Conservation (phyloP, 495 filamentous ascomycete genomes). For the Pyrenopolyporus hunteri region DNA sequence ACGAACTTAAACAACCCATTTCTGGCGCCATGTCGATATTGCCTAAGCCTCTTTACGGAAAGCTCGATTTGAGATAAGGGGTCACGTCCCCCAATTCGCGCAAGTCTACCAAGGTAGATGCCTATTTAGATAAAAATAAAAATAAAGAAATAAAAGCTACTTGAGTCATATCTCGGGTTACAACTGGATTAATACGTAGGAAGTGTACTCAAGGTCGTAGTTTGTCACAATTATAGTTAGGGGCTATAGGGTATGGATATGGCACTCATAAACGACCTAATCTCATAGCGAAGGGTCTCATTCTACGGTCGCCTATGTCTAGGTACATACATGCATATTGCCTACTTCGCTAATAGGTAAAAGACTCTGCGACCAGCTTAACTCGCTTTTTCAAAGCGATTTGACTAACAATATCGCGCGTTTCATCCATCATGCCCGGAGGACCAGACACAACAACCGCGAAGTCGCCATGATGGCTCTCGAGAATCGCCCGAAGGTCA, state of each 20-base stretch:
- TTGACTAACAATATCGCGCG: slow-evolving; percentile 11
- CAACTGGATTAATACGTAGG: too few relatives aligned
- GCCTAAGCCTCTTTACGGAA: not conserved
- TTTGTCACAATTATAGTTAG: too few relatives aligned
- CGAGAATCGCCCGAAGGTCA: slow-evolving; percentile 16
- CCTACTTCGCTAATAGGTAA: not conserved
- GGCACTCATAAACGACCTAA: too few relatives aligned
- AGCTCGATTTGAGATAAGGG: not conserved
- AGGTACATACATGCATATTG: not conserved
- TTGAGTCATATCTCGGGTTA: too few relatives aligned
- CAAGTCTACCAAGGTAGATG: not conserved
- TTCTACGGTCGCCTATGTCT: too few relatives aligned
- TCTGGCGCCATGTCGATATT: not conserved
- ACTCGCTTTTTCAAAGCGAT: not conserved
- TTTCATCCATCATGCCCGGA: slow-evolving; percentile 35
- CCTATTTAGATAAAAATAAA: too few relatives aligned
- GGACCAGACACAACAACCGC: slow-evolving; percentile 40
- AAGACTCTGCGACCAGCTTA: not conserved
- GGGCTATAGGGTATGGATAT: too few relatives aligned
- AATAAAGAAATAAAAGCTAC: too few relatives aligned
- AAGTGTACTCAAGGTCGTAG: too few relatives aligned
- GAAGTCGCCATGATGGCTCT: slow-evolving; percentile 11
- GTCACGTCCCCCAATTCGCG: not conserved
- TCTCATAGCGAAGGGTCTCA: too few relatives aligned
- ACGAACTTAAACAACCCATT: not conserved